Evolutionary conservation across 2,329 filamentous ascomycete genomes (phyloP).

Genomic region (Cladosporium sp.): DNA sequence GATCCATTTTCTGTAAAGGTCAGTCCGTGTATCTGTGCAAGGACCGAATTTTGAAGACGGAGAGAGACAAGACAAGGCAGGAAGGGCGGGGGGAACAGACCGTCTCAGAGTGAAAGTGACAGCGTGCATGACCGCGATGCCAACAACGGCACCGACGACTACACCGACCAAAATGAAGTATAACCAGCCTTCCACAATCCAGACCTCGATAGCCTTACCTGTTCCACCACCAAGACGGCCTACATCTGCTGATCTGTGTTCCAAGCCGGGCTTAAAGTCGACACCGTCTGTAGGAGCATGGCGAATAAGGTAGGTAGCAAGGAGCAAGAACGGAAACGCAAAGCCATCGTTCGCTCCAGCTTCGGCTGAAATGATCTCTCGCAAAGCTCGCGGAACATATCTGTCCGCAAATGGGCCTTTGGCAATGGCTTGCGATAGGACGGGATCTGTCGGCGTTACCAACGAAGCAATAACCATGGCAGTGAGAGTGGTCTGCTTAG

Average conservation of each 20-base stretch:
- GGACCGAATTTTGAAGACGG: conserved; percentile 42
- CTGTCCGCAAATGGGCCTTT: conserved; percentile 87
- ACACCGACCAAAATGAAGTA: conserved; percentile 62
- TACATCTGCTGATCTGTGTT: conserved; percentile 2
- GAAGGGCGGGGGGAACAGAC: conserved; percentile 25
- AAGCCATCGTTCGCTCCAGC: conserved; percentile 82
- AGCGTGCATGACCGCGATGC: conserved; percentile 72
- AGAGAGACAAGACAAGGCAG: background rate
- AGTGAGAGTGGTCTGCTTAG: conserved; percentile 65
- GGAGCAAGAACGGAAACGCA: conserved; percentile 79
- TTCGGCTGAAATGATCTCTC: conserved; percentile 61
- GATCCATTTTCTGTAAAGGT: conserved; percentile 70
- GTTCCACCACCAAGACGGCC: conserved; percentile 51
- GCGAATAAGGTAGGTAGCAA: conserved; percentile 76
- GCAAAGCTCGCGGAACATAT: conserved; percentile 73
- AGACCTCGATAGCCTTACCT: conserved; percentile 42
- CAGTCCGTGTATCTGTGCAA: too few species aligned
- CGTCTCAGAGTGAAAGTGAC: conserved; percentile 71
- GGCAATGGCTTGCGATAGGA: conserved; percentile 79
- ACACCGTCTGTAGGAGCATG: conserved; percentile 57
- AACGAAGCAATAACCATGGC: conserved; percentile 75
- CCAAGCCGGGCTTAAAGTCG: conserved; percentile 18
- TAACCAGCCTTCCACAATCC: conserved; percentile 72
- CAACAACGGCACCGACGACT: conserved; percentile 64
- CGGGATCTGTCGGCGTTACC: conserved; percentile 80